These are phyloP conservation scores for Ogataea trehalophila DNA, from an alignment of 805 yeast genomes.

Conservation along the genomic window DNA sequence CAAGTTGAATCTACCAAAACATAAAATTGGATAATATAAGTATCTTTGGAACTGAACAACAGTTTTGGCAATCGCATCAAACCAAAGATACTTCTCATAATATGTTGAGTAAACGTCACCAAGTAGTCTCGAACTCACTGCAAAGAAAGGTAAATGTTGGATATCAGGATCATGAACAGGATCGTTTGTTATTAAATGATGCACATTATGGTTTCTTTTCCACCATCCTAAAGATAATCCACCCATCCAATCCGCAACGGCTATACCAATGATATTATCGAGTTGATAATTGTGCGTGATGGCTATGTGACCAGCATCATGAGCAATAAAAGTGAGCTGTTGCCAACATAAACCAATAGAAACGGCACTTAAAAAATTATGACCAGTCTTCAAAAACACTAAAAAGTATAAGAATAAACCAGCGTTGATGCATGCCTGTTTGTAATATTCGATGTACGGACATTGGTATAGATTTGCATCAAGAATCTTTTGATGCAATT, in stretches of 20 bases:
- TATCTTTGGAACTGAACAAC: constrained; percentile 63
- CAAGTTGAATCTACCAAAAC: constrained; percentile 81
- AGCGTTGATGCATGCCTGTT: constrained; percentile 60
- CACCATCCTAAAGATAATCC: constrained; percentile 93
- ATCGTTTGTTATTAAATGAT: constrained; percentile 85
- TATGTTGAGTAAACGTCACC: constrained; percentile 73
- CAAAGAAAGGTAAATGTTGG: constrained; percentile 88
- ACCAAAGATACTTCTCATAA: constrained; percentile 62
- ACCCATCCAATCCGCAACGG: constrained; percentile 76
- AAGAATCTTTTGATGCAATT: constrained; percentile 51
- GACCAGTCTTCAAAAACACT: constrained; percentile 40
- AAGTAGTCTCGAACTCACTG: constrained; percentile 70
- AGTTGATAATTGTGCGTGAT: constrained; percentile 75
- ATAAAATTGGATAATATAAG: constrained; percentile 70
- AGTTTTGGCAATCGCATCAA: constrained; percentile 58
- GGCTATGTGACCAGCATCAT: constrained; percentile 85
- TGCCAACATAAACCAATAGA: constrained; percentile 80
- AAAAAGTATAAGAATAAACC: constrained; percentile 48
- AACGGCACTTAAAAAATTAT: constrained; percentile 54
- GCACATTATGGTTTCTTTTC: constrained; percentile 93
- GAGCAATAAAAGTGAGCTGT: constrained; percentile 81
- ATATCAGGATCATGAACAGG: constrained; percentile 94
- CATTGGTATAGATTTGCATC: constrained; percentile 65
- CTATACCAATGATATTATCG: constrained; percentile 70
- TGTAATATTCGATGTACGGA: constrained; percentile 65